Evolutionary conservation across 192 early-diverging fungal genomes (phyloP).

Genomic region (Backusella liffmaniae): DNA sequence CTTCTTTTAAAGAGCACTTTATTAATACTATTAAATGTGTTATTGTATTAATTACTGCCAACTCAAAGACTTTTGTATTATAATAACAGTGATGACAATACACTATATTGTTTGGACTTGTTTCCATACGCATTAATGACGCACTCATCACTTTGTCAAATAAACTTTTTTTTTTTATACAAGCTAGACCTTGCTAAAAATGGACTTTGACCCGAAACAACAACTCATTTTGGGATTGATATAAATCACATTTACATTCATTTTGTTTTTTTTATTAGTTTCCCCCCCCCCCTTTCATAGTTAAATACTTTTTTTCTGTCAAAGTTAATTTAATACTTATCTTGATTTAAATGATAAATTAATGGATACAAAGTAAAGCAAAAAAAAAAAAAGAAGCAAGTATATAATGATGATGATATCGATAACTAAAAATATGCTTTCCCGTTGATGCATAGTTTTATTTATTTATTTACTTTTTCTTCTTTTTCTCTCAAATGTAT

Average conservation of each 20-base stretch:
- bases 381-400: neutral
- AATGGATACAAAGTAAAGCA: neutral
- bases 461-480: neutral
- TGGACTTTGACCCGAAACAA: neutral
- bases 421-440: neutral
- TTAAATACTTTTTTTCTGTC: neutral
- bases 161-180: neutral
- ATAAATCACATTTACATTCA: neutral
- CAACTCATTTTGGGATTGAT: neutral
- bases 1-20: neutral
- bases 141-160: neutral
- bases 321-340: neutral
- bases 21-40: neutral
- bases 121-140: neutral
- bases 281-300: neutral
- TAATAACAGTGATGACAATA: neutral
- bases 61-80: neutral
- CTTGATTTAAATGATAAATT: neutral
- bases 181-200: neutral
- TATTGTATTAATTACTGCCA: neutral
- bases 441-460: neutral
- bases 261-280: neutral
- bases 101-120: neutral
- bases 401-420: neutral
- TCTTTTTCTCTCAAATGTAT: neutral